A percentile compares a stretch with the other conserved stretches of the same genome.
Evolutionary conservation across 1,284 basidiomycete genomes (phyloP).

Genomic region (Phellopilus nigrolimitatus): DNA sequence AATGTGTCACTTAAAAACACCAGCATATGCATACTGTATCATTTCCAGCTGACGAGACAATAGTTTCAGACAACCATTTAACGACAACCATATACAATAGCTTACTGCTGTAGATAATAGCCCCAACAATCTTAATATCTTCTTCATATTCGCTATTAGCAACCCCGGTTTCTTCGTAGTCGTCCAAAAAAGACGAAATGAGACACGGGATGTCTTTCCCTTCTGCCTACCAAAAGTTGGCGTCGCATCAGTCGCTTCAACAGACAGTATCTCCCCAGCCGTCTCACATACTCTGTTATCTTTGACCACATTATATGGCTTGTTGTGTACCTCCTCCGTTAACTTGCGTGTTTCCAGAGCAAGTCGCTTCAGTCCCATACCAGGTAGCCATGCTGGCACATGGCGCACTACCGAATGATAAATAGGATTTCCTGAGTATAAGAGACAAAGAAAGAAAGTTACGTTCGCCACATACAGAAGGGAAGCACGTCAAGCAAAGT

Average conservation of each 20-base stretch:
- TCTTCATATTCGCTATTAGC: slow-evolving; percentile 1
- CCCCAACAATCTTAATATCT: slow-evolving; percentile 5
- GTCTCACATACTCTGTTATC: slow-evolving; percentile 2
- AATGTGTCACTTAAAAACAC: no score
- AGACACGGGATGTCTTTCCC: slow-evolving; percentile 3
- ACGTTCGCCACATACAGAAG: slow-evolving; percentile 14
- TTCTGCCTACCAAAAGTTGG: no score
- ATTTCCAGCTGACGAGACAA: not conserved
- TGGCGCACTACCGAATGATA: slow-evolving; percentile 13
- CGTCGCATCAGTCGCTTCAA: no score
- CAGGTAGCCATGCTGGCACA: slow-evolving; percentile 14
- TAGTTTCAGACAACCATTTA: no score
- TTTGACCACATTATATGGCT: slow-evolving; percentile 6
- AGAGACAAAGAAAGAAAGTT: not conserved
- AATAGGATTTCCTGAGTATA: not conserved
- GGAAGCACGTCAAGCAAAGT: slow-evolving; percentile 27
- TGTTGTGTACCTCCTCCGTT: not conserved
- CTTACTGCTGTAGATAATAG: not conserved
- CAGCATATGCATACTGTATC: slow-evolving; percentile 4
- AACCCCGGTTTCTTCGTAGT: not conserved
- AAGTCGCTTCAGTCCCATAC: slow-evolving; percentile 4
- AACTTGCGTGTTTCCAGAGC: slow-evolving; percentile 2
- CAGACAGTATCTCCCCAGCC: no score
- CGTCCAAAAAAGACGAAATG: slow-evolving; percentile 6
- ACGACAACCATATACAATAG: no score